Conservation (phyloP, 2,329 filamentous ascomycete genomes). For the Diaporthe sp. region DNA sequence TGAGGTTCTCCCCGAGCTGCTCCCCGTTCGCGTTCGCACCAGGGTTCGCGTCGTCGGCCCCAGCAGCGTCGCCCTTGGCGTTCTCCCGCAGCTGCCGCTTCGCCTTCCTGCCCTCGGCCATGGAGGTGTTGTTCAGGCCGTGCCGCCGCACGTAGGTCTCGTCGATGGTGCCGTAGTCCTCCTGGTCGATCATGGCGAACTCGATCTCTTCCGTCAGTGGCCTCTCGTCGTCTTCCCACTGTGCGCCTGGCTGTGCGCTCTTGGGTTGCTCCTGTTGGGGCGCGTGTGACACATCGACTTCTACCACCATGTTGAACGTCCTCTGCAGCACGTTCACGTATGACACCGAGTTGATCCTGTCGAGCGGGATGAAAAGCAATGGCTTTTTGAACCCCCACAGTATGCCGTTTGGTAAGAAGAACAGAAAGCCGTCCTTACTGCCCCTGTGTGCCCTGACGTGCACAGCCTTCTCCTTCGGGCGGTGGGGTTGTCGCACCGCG, state of each 20-base stretch:
- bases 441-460: slow-evolving; percentile 77
- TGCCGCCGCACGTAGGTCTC: slow-evolving; percentile 72
- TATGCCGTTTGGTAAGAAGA: slow-evolving; percentile 76
- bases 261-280: slow-evolving; percentile 20
- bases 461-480: slow-evolving; percentile 73
- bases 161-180: slow-evolving; percentile 75
- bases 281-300: slow-evolving; percentile 61
- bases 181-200: slow-evolving; percentile 79
- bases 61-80: slow-evolving; percentile 58
- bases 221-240: slow-evolving; percentile 36
- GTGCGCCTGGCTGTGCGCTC: slow-evolving; percentile 32
- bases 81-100: slow-evolving; percentile 75
- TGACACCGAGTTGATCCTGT: slow-evolving; percentile 73
- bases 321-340: slow-evolving; percentile 78
- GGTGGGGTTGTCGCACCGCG: slow-evolving; percentile 68
- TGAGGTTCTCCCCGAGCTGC: slow-evolving; percentile 54
- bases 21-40: slow-evolving; percentile 55
- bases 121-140: slow-evolving; percentile 75
- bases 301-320: slow-evolving; percentile 77
- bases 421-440: slow-evolving; percentile 77
- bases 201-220: slow-evolving; percentile 73
- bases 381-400: slow-evolving; percentile 81
- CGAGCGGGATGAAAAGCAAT: slow-evolving; percentile 73
- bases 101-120: slow-evolving; percentile 77
- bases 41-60: slow-evolving; percentile 48